Evolutionary conservation across 1,139 yeast species (phyloP).

Genomic region (Magnusiomyces suaveolens): DNA sequence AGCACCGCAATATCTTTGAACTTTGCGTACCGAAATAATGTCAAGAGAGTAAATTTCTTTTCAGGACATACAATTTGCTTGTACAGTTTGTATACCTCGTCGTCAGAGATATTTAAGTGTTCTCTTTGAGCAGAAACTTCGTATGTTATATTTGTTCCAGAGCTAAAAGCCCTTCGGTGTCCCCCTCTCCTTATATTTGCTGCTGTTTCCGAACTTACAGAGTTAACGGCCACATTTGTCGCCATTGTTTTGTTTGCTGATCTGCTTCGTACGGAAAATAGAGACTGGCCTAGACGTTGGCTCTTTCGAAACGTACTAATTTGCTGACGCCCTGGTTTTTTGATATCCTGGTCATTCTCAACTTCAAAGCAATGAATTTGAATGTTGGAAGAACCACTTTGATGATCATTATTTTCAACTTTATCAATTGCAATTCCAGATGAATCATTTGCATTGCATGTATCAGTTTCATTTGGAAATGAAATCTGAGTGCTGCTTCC

Average conservation of each 20-base stretch:
- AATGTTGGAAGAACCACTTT: neutral
- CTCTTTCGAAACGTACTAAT: too few species aligned
- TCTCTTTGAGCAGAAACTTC: neutral
- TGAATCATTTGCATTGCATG: too few species aligned
- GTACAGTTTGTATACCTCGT: neutral
- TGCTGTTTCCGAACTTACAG: neutral
- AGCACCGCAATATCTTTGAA: constrained; percentile 25
- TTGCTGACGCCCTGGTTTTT: neutral
- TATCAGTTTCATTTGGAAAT: too few species aligned
- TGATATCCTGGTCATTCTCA: neutral
- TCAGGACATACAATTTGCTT: neutral
- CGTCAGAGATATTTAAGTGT: neutral
- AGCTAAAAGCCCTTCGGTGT: constrained; percentile 4
- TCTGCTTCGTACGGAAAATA: neutral
- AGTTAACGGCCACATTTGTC: neutral
- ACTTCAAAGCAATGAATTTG: constrained; percentile 3
- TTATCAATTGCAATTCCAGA: neutral
- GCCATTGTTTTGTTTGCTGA: neutral
- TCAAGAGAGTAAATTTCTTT: constrained; percentile 11
- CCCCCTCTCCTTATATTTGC: neutral
- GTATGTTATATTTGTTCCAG: neutral
- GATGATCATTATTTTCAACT: neutral
- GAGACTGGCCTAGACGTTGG: neutral
- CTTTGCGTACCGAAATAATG: constrained; percentile 33
- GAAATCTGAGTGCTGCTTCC: neutral